Evolutionary conservation across 139 green algal species (phyloP).

Genomic region (Closterium sp.): DNA sequence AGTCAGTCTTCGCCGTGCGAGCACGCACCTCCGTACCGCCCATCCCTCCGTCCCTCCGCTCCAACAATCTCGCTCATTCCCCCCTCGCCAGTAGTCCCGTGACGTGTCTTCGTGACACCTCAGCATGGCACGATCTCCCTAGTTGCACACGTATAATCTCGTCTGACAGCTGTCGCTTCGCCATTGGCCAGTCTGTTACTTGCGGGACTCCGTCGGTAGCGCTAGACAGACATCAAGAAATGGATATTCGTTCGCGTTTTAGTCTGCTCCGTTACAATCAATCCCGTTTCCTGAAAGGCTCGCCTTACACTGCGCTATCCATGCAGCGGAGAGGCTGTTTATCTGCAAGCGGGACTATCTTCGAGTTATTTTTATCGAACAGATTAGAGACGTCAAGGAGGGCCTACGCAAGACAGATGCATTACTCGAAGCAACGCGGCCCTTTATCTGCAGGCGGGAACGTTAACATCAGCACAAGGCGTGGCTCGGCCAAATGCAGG

Average conservation of each 20-base stretch:
- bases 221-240: not conserved
- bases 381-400: too few relatives aligned
- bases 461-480: not conserved
- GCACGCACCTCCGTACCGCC: not conserved
- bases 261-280: not conserved
- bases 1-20: not conserved
- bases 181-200: not conserved
- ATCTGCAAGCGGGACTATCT: not conserved
- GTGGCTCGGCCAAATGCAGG: not conserved
- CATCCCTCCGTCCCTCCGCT: not conserved
- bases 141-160: not conserved
- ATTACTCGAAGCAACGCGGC: too few relatives aligned
- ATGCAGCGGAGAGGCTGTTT: not conserved
- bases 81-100: not conserved
- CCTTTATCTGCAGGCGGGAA: too few relatives aligned
- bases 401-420: too few relatives aligned
- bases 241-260: not conserved
- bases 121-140: not conserved
- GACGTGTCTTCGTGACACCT: not conserved
- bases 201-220: not conserved
- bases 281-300: not conserved
- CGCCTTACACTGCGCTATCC: not conserved
- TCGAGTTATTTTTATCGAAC: too few relatives aligned
- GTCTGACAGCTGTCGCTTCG: not conserved
- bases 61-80: not conserved